Base-by-base conservation (phyloP, 1,284 basidiomycete genomes). In the Irpex lacteus region DNA sequence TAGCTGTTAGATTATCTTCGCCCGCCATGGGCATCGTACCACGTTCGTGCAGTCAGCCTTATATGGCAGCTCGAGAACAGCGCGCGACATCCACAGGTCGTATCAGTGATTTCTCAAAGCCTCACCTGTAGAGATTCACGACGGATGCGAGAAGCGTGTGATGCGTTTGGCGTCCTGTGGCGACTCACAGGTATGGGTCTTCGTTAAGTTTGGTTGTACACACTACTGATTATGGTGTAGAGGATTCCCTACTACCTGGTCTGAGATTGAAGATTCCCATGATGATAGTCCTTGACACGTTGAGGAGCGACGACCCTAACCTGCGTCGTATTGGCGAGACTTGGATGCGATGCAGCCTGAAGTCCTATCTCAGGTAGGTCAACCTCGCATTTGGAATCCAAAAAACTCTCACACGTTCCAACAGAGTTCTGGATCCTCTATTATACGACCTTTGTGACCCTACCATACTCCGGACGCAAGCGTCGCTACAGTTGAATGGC, bases 331-430 rank as follows among this genome's bases (percentile, higher is more conserved):
- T 92, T 44, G 92, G 92, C 5, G 96, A 98, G 75, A 95, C 95
- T 0, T 98, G 96, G 96, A 95, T 98, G 91, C 85, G 95, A 36
- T 95, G 92, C 71, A 95, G 90, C 72, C 81, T 97, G n/a, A 91
- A 90, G 72, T 96, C 94, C 0, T 96, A 96, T 74, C 80, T 94
- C 64, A 85, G 95, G 94, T 95, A 74, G 60, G 81, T 34, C 64
- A 50, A 37, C 40, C n/a, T 56, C 60, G 37, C 53, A 54, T 26
- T 63, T 32, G n/a, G 34, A 38, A 50, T 40, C 53, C 61, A 8
- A 49, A 34, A 2, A 54, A 62, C 32, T 59, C 60, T 61, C 60
- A 65, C 60, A 62, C 66, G 53, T 65, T 67, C 36, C 52, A 44
- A 9, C 47, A 60, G 93, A n/a, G 81, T 96, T 36, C 80, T 98